Percentiles rank a stretch among this genome's conserved stretches.
Conservation (phyloP, 306 rosid genomes). For the Cyamopsis tetragonoloba region DNA sequence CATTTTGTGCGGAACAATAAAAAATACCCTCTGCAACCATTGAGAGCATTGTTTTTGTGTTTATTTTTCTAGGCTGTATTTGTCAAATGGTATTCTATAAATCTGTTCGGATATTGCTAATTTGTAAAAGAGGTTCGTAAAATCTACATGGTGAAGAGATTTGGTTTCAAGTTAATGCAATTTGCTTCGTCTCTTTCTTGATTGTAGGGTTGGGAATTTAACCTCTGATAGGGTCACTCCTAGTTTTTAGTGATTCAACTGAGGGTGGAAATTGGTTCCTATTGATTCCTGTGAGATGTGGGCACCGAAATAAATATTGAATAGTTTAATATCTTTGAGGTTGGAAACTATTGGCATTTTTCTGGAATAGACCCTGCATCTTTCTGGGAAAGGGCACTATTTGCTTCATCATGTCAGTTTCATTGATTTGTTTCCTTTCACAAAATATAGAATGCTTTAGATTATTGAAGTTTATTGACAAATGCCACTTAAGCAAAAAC, state of each 20-base stretch:
- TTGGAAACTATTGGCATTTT: background rate
- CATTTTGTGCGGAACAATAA: conserved; percentile 8
- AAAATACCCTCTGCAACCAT: background rate
- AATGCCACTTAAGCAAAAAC: conserved; percentile 14
- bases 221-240: background rate
- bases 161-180: background rate
- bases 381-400: background rate
- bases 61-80: background rate
- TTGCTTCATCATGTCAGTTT: background rate
- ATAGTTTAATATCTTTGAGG: background rate
- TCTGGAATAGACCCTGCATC: background rate
- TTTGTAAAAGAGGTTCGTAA: background rate
- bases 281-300: conserved; percentile 3
- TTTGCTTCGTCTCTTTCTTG: background rate
- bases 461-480: background rate
- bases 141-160: background rate
- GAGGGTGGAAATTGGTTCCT: conserved; percentile 16
- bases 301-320: background rate
- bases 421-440: background rate
- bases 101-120: background rate
- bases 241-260: conserved; percentile 16
- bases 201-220: background rate
- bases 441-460: background rate
- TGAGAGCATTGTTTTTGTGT: background rate
- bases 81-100: background rate